phyloP scores from a whole-genome alignment of 2,329 filamentous ascomycete species.

The Fusarium torulosum region DNA sequence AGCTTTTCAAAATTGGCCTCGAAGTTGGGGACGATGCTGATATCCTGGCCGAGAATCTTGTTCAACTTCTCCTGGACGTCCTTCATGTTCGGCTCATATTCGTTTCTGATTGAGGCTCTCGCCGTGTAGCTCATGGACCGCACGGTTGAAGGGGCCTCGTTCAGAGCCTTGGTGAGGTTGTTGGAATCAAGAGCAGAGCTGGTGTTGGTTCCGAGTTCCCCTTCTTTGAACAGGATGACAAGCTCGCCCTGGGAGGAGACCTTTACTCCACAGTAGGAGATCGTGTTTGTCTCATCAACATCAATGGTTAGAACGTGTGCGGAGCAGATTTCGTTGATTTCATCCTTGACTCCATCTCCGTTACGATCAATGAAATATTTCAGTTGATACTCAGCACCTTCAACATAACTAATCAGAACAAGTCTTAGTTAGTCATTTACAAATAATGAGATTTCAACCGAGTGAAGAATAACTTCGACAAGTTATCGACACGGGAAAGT shows the following conservation, averaged over 20 bases:
- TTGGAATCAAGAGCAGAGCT: conserved; percentile 53
- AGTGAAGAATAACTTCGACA: background rate
- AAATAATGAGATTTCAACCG: fast-evolving
- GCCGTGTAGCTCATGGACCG: conserved; percentile 58
- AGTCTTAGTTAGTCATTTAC: background rate
- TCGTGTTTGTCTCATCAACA: conserved; percentile 58
- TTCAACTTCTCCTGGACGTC: conserved; percentile 55
- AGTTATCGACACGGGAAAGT: fast-evolving
- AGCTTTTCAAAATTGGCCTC: conserved; percentile 59
- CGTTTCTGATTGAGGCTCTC: conserved; percentile 56
- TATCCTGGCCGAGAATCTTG: conserved; percentile 56
- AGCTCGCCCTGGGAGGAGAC: conserved; percentile 60
- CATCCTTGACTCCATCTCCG: conserved; percentile 56
- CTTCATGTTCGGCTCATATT: conserved; percentile 60
- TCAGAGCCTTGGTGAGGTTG: conserved; percentile 60
- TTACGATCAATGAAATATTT: conserved; percentile 54
- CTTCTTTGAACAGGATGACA: conserved; percentile 60
- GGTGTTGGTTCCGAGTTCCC: conserved; percentile 61
- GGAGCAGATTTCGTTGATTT: conserved; percentile 62
- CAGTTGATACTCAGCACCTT: conserved; percentile 57
- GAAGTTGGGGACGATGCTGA: conserved; percentile 63
- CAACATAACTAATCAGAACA: conserved; percentile 57
- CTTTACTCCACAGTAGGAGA: conserved; percentile 60
- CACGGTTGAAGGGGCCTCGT: conserved; percentile 55
- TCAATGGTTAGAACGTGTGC: conserved; percentile 61